A percentile compares a stretch with the other conserved stretches of the same genome.
phyloP scores from a whole-genome alignment of 164 flowering plant species.

The Magnolia officinalis region DNA sequence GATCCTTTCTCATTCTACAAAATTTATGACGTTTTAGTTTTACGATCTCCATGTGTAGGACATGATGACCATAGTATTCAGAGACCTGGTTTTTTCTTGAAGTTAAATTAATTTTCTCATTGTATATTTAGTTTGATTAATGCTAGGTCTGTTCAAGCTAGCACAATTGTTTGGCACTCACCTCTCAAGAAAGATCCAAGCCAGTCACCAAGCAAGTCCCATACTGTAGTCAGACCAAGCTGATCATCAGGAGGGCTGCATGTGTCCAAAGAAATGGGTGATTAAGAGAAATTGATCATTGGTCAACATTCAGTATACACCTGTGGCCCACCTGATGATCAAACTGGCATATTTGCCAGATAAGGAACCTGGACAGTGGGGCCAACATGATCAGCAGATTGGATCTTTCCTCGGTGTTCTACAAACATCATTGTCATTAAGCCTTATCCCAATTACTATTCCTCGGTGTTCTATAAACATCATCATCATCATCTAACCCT shows the following conservation, averaged over 20 bases:
- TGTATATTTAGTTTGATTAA: constrained; percentile 54
- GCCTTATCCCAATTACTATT: no score
- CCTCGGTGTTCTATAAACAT: not conserved
- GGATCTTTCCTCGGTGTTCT: not conserved
- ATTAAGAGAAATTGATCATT: not conserved
- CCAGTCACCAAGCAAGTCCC: not conserved
- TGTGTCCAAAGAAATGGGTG: no score
- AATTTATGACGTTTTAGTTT: not conserved
- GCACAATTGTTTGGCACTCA: not conserved
- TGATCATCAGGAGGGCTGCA: no score
- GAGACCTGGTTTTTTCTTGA: not conserved
- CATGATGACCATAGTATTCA: not conserved
- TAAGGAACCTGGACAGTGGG: not conserved
- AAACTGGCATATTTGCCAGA: no score
- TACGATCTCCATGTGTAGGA: not conserved
- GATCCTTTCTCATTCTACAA: not conserved
- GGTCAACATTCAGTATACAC: not conserved
- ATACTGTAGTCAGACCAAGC: not conserved
- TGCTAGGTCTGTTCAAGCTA: not conserved
- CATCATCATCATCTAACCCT: no score
- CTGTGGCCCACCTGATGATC: constrained; percentile 53
- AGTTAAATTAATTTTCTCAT: constrained; percentile 5
- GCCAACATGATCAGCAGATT: not conserved
- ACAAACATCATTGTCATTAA: no score
- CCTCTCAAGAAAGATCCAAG: not conserved